Percentiles rank a stretch among this genome's conserved stretches.
Evolutionary conservation across 139 green algal species (phyloP).

Genomic region (Volvox reticuliferus): DNA sequence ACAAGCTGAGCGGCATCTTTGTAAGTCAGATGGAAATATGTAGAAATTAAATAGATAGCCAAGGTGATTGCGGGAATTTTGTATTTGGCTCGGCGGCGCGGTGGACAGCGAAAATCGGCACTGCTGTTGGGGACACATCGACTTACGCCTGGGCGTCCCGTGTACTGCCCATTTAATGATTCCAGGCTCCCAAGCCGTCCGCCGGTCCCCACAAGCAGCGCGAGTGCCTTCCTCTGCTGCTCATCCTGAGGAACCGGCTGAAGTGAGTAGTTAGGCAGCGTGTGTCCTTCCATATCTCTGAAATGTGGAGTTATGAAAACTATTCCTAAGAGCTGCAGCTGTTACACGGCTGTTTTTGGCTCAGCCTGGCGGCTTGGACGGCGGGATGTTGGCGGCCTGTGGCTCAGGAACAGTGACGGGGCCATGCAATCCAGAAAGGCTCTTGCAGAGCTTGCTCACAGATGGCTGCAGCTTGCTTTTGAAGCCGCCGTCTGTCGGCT

Average conservation of each 20-base stretch:
- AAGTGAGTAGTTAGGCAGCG: conserved; percentile 80
- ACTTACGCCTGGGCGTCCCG: background rate
- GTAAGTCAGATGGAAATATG: conserved; percentile 72
- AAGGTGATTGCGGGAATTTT: background rate
- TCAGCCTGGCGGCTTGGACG: conserved; percentile 20
- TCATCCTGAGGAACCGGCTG: conserved; percentile 98
- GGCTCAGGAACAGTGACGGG: background rate
- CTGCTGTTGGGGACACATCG: background rate
- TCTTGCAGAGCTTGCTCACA: too few species aligned
- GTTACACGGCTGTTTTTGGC: background rate
- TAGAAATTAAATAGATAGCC: background rate
- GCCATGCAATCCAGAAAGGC: background rate
- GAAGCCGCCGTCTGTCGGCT: conserved; percentile 5
- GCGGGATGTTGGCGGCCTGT: conserved; percentile 33
- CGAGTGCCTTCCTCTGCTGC: conserved; percentile 97
- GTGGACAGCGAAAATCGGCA: background rate
- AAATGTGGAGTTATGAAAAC: too few species aligned
- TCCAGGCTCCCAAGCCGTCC: conserved; percentile 97
- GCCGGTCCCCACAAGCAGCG: conserved; percentile 97
- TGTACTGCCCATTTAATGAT: background rate
- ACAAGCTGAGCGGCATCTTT: conserved; percentile 99
- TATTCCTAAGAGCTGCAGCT: too few species aligned
- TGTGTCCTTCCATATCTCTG: too few species aligned
- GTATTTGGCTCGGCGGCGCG: background rate
- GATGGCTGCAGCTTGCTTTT: background rate